Evolutionary conservation across 176 grass and related monocot genomes (phyloP), one percentile per base, ranked within the genome.

Genomic region (Musa troglodytarum): DNA sequence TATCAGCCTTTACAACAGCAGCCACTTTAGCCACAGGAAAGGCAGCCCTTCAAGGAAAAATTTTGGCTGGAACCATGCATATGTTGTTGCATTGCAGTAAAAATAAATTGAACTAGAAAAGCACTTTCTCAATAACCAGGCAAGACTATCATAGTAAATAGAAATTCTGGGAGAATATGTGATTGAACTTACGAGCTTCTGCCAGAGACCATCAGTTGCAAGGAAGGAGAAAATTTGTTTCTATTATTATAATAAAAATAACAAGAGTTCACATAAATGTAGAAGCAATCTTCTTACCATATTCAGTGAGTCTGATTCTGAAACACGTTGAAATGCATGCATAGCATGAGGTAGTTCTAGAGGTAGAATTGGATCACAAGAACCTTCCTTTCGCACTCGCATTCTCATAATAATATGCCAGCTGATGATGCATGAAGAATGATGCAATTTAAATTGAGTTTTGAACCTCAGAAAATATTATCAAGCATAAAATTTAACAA

Each of bases 341-440:
- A 98, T 68, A 14, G 94, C 90, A 79, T 89, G 90, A 65, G 88
- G 94, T 73, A 98, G 83, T 34, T 98, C 94, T 0, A 80, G 79
- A 79, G 84, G 86, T 81, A 80, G 75, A 65, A 98, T 83, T 68
- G 86, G 84, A 82, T 97, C 80, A 50, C 77, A 90, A 23, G 82
- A 63, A 80, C 69, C 84, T 75, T 77, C 78, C 81, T 89, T 92
- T 66, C 86, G 77, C 75, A 63, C 59, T 79, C 80, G 76, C 90
- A 93, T 98, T 79, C 80, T 98, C 94, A 98, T 98, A 79, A 82
- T 82, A 80, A 90, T 89, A 83, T 90, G 83, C 94, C 94, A 98
- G 73, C 94, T 98, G 82, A 87, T 82, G 76, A 65, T 25, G 10
- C 26, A 49, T 13, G 20, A 76, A 19, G 28, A 69, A 21, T 21